Evolutionary conservation across 805 yeast species (phyloP), one percentile per base, ranked within the genome.

Genomic region (Yamadazyma laniorum): DNA sequence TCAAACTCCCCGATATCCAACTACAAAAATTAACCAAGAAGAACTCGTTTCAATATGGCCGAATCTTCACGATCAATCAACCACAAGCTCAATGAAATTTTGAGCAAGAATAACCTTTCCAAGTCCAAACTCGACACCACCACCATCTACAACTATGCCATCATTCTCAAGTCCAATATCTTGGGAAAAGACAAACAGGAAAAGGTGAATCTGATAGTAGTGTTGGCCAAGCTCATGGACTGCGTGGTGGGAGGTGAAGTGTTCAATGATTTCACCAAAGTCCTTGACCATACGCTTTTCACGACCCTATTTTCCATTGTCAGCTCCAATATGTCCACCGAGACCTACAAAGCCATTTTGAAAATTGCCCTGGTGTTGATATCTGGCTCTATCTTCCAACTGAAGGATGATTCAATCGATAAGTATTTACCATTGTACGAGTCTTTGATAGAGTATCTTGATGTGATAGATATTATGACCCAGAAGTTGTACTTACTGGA

Each of bases 181-280:
- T 49, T 70, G 40, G 74, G 75, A 11, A 60, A 61, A 34, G 75
- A 70, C 17, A 72, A 71, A 38, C 69, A 71, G 34, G 82, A 76
- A 40, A 67, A 70, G 44, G 68, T 73, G 33, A 77, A 74, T 53
- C 66, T 77, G 2, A 71, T 79, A 7, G 72, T 74, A 1, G 77
- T 78, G 3, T 56, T 80, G 21, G 75, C 81, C 22, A 75, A 70
- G 45, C 59, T 75, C 18, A 55, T 78, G 30, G 80, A 76, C 29
- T 64, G 65, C 36, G 50, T 65, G 8, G 48, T 57, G 7, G 58
- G 63, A n/a, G 58, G 63, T 16, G 67, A 73, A 5, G 15, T 27
- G 3, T 56, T 61, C 14, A 58, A 65, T 19, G 62, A 56, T 5
- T 61, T 67, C 42, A 41, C 55, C 16, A 39, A 49, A 7, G 48